Base-by-base conservation (phyloP, 176 grass and related monocot species). In the Miscanthus lutarioriparius region DNA sequence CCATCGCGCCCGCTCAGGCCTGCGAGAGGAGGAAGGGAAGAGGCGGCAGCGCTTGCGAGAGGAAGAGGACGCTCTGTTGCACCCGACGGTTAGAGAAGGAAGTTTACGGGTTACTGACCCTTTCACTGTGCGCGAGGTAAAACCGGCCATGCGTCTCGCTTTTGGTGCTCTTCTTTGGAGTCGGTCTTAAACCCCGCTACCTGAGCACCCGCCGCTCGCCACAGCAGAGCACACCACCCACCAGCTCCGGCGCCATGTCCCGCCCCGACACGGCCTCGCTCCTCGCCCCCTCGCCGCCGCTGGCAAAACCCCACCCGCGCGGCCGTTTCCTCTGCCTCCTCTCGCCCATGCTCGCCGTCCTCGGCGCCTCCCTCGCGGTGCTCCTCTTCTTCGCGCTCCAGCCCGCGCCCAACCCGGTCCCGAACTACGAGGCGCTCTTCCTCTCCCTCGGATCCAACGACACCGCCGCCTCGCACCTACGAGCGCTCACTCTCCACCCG, bases 401-500 rank as follows among this genome's bases (percentile, higher is more conserved):
- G 38, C 27, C 80, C 38, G 35, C 64, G 27, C 32, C 73, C 27
- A 76, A 41, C 26, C 32, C 83, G 6, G 3, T 30, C 17, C 83
- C 83, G 0, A 89, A 92, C 40, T 95, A 93, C 72, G 76, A 53
- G 73, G 59, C 85, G 47, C 87, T 91, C 75, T 91, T 97, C 86
- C 84, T 97, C 70, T 78, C 90, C 58, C 75, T 97, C 75, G 70
- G 77, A 22, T 86, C 86, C 81, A 97, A 94, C 86, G 79, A 83
- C 65, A 94, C 95, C 75, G 86, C 92, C 6, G 90, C 95, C 16
- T 10, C 61, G 27, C 92, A 97, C 82, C 95, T 94, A 75, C 86
- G 66, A 70, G 90, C 76, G 12, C 88, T 94, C 86, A 94, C 95
- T 10, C 74, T 69, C 74, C 88, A 82, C 84, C 95, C 95, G 2